Base-by-base conservation (phyloP, 2,329 filamentous ascomycete genomes). In the Graphiopsis chlorocephala region DNA sequence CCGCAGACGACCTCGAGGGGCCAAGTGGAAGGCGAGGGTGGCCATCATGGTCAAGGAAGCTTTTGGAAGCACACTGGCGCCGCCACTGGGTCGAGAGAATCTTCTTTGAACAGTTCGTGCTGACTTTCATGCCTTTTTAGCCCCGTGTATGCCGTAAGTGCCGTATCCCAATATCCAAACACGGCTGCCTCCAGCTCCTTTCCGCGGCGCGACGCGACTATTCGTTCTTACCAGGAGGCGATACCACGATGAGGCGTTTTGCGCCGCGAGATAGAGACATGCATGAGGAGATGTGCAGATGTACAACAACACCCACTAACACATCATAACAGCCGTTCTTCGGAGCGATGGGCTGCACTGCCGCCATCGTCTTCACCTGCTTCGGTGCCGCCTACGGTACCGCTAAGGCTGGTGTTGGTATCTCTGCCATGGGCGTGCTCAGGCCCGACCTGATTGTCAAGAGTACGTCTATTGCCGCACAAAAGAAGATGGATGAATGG, bases 111-210 rank as follows among this genome's bases (percentile, higher is more conserved):
- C 23, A 58, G 15, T 45, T 58, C 45, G 55, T 38, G 33, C 55
- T 58, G 55, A 58, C 55, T n/a, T 58, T n/a, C 7, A 31, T 45
- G 28, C 5, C 15, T 65, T 59, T 77, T 69, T 75, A 99, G 94
- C 85, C 94, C 94, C 83, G 94, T 96, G 78, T 99, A 98, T 85
- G 92, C 95, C 87, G 95, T 98, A 88, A 92, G 94, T 97, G 76
- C 65, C 70, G 68, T 70, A 66, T 60, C 56, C 56, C 26, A 59
- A n/a, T 28, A 56, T 45, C 31, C 45, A 45, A 31, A 35, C 60
- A 45, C 20, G 33, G 50, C 61, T 55, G 60, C 53, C 45, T 61
- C 45, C 42, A 35, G 28, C 53, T 61, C 48, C 56, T 45, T 26
- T 25, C 29, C 6, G 28, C 56, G 47, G 23, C 28, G 26, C 62